These are phyloP conservation scores for Carex kokanica DNA, from an alignment of 176 grass and related monocot species.

Conservation along the genomic window DNA sequence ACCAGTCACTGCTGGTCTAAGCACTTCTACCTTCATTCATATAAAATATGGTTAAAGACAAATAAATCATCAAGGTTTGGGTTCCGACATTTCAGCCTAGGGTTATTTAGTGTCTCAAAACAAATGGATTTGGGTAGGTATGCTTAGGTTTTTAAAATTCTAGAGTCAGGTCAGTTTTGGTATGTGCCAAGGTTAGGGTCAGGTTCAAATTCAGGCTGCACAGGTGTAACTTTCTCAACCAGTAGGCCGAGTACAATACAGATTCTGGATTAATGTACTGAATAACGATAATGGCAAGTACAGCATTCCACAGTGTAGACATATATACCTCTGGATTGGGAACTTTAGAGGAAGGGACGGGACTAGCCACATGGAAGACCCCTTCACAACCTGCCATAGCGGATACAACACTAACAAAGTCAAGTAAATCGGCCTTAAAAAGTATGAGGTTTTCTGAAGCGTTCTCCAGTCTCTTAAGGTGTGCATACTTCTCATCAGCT, in stretches of 20 bases:
- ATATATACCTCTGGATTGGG: constrained; percentile 50
- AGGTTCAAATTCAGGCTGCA: background rate
- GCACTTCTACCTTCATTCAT: constrained; percentile 48
- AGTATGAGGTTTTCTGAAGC: constrained; percentile 50
- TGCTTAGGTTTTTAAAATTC: background rate
- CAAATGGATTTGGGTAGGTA: background rate
- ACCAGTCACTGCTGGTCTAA: constrained; percentile 54
- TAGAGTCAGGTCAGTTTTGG: background rate
- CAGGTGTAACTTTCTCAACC: background rate
- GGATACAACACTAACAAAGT: constrained; percentile 31
- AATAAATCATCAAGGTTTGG: background rate
- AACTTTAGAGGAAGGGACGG: constrained; percentile 41
- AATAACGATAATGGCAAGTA: background rate
- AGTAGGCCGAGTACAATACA: background rate
- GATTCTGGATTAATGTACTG: background rate
- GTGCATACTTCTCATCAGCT: constrained; percentile 64
- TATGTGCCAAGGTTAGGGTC: background rate
- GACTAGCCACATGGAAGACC: constrained; percentile 73
- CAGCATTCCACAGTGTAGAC: background rate
- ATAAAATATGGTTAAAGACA: background rate
- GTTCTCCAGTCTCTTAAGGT: constrained; percentile 44
- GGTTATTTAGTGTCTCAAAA: background rate
- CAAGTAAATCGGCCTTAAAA: constrained; percentile 60
- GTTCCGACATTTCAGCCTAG: background rate
- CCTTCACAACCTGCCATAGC: constrained; percentile 57